Conservation (phyloP, 331 rosid species). For the Quercus phellos region DNA sequence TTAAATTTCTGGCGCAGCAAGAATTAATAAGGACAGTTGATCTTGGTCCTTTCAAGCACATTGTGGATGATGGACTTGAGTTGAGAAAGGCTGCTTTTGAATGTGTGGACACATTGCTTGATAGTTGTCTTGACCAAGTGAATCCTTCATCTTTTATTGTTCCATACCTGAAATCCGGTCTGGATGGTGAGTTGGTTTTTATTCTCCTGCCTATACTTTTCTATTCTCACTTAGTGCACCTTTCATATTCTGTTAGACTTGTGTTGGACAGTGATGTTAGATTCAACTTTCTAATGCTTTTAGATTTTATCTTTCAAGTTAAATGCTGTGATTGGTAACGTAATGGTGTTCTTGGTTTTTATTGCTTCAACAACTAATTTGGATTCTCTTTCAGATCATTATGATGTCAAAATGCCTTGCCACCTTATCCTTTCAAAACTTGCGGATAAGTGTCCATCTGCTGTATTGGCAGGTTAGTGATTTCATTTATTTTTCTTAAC, state of each 20-base stretch:
- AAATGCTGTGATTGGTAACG: no score
- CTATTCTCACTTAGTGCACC: background rate
- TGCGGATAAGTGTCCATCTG: slow-evolving; percentile 95
- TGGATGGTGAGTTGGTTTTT: slow-evolving; percentile 64
- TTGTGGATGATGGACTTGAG: slow-evolving; percentile 96
- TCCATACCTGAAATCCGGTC: slow-evolving; percentile 86
- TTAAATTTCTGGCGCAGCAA: slow-evolving; percentile 57
- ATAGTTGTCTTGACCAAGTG: slow-evolving; percentile 97
- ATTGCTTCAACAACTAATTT: background rate
- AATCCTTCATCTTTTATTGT: slow-evolving; percentile 94
- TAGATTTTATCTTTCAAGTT: no score
- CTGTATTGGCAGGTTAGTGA: slow-evolving; percentile 84
- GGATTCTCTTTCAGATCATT: slow-evolving; percentile 62
- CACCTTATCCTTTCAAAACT: slow-evolving; percentile 96
- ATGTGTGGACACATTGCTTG: slow-evolving; percentile 87
- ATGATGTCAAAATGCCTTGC: slow-evolving; percentile 99
- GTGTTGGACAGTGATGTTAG: no score
- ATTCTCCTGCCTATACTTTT: background rate
- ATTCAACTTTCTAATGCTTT: no score
- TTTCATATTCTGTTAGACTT: slow-evolving; percentile 12
- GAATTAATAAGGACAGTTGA: slow-evolving; percentile 93
- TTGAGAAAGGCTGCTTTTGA: slow-evolving; percentile 96
- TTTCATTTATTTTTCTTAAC: background rate
- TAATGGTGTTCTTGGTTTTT: background rate
- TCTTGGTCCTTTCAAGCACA: slow-evolving; percentile 96